Percentiles rank a stretch among this genome's conserved stretches.
phyloP scores from a whole-genome alignment of 1,284 basidiomycete genomes.

The Trichosporon coremiiforme region DNA sequence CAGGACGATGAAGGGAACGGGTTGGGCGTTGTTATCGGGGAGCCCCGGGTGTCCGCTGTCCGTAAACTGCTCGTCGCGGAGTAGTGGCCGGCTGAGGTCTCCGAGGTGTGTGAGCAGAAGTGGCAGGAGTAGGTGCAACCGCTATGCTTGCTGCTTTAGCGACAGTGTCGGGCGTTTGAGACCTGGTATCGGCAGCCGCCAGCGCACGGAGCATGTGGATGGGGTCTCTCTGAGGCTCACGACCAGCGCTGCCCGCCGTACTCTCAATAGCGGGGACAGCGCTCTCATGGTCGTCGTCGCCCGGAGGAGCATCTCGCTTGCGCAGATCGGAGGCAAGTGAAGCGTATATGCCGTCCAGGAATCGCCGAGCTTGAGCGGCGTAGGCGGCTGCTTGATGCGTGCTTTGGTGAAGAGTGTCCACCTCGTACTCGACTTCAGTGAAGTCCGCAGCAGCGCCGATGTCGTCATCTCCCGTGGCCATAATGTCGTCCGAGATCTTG shows the following conservation, averaged over 20 bases:
- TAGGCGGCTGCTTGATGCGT: constrained; percentile 53
- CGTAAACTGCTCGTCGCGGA: constrained; percentile 26
- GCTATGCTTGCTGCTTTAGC: constrained; percentile 43
- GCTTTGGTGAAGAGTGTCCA: constrained; percentile 52
- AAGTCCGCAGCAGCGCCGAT: constrained; percentile 41
- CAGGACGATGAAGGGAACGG: neutral
- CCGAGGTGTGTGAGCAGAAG: constrained; percentile 17
- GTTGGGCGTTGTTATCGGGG: neutral
- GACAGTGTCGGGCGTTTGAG: constrained; percentile 40
- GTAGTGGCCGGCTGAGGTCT: constrained; percentile 12
- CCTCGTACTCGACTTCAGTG: constrained; percentile 54
- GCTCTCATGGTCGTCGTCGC: constrained; percentile 40
- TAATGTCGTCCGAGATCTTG: constrained; percentile 41
- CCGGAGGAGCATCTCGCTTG: constrained; percentile 28
- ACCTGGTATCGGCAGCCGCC: constrained; percentile 44
- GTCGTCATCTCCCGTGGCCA: constrained; percentile 40
- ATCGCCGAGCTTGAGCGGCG: constrained; percentile 47
- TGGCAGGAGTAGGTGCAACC: neutral
- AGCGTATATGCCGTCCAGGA: constrained; percentile 56
- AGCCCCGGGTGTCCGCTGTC: constrained; percentile 17
- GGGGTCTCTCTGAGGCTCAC: constrained; percentile 37
- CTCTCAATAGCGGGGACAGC: constrained; percentile 36
- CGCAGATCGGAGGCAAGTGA: constrained; percentile 50
- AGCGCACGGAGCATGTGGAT: constrained; percentile 51
- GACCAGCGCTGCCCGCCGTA: constrained; percentile 22